Base-by-base conservation (phyloP, 2,329 filamentous ascomycete species). In the Ceratocystis harringtonii region DNA sequence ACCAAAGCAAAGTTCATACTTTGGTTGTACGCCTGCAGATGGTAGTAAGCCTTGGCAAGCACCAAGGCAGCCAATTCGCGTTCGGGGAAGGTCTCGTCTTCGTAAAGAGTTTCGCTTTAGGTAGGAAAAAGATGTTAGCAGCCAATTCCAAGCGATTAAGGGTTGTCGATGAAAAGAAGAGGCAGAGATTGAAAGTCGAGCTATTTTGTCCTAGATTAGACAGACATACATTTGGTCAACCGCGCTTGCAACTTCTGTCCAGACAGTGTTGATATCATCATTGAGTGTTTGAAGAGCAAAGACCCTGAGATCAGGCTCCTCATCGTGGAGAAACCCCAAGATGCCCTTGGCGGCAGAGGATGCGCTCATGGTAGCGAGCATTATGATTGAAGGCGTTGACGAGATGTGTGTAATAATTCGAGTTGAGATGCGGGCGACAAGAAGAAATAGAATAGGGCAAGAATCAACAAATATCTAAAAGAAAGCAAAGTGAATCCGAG, bases 1-100 rank as follows among this genome's bases (percentile, higher is more conserved):
- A 91, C 92, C 58, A 99, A 84, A 69, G 94, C 94, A 76, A 99
- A 97, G 63, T 90, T 89, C 92, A 99, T 97, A 77, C 92, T 96
- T 79, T 99, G 94, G 74, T 96, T 94, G 80, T 99, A 99, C 75
- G 94, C 94, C 77, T 96, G 91, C 64, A 99, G 85, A 74, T 99
- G 94, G 74, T 97, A 99, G 79, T 97, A 99, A 70, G 97, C 91
- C 81, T 99, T 99, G 71, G 94, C 89, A 55, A 95, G 88, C 65
- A 99, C 91, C 62, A 99, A 82, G 64, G 94, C 94, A 65, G 94
- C 94, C 66, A 99, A 86, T 75, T 94, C 89, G 72, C 92, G 90
- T 76, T 99, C 89, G 61, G 92, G 89, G 73, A 99, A 99, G 68
- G 84, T 83, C 72, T 96, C 90, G 78, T 99, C 92, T 81, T 99